Base-by-base conservation (phyloP, 495 filamentous ascomycete genomes). In the Penicillium coffeae region DNA sequence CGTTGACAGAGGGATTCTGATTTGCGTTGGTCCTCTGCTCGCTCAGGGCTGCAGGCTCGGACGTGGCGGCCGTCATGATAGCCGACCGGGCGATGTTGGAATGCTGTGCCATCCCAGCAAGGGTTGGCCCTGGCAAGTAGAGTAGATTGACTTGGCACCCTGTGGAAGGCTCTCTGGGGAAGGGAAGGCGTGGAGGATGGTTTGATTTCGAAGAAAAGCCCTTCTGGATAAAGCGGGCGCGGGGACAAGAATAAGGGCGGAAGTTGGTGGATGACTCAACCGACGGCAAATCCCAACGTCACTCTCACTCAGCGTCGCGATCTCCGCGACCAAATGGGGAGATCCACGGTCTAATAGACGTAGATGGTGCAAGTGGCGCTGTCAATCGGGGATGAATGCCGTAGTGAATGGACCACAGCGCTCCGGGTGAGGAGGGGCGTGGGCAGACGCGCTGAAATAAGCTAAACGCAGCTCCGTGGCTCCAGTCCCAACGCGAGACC, bases 21-120 rank as follows among this genome's bases (percentile, higher is more conserved):
- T 53, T 53, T 40, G 48, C 56, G 52, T 52, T 58, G 35, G 42
- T n/a, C n/a, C n/a, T 56, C 43, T 58, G 58, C 39, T 64, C 54
- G 8, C 42, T 51, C 52, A 22, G 37, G 18, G 32, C 27, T 50
- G 48, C 49, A 53, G 50, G 36, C 32, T 68, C 72, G 58, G 71
- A 51, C 7, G 54, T 54, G 42, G 66, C 62, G 58, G 61, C 60
- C 47, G 65, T 77, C 73, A 82, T 77, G 59, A 85, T 80, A 39
- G 79, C 80, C 46, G 79, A 74, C 63, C 78, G 82, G 25, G 83
- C 83, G 50, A 85, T 79, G 18, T 54, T 61, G 18, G 75, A 77
- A 60, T 80, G 76, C 50, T 79, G 76, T 34, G 59, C 62, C 62
- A 64, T 64, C 59, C 53, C 61, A 52, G 49, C 47, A 38, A 9